Percentiles rank a stretch among this genome's conserved stretches.
Evolutionary conservation across 257 asterid species (phyloP).

Genomic region (Mentha longifolia): DNA sequence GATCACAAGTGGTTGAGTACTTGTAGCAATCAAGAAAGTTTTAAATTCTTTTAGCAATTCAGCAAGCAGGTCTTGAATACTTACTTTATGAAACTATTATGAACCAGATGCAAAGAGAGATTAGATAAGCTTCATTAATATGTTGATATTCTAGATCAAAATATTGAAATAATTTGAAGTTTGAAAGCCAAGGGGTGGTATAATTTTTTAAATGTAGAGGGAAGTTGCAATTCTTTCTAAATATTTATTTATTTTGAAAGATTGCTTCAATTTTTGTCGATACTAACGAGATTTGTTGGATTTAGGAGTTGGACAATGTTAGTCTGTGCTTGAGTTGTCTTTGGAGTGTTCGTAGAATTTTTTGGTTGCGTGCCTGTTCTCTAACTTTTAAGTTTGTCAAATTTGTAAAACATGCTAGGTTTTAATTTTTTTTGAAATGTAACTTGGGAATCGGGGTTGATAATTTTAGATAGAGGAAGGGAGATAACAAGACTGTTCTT

Average conservation of each 20-base stretch:
- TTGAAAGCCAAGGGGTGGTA: no score
- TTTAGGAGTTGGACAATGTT: background rate
- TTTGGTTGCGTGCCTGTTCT: no score
- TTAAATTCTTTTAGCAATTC: background rate
- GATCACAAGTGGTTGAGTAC: slow-evolving; percentile 2
- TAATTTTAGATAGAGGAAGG: background rate
- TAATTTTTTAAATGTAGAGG: background rate
- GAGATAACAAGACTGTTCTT: background rate
- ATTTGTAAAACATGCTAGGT: background rate
- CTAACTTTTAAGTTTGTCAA: no score
- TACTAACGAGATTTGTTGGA: background rate
- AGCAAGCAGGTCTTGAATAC: background rate
- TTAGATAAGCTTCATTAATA: background rate
- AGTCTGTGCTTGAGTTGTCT: background rate
- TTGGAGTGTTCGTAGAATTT: background rate
- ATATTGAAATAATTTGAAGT: background rate
- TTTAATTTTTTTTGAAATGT: background rate
- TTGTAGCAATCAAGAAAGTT: background rate
- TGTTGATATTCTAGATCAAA: background rate
- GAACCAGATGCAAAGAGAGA: slow-evolving; percentile 2
- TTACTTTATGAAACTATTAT: background rate
- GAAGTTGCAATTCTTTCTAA: background rate
- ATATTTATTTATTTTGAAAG: background rate
- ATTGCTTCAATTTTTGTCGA: background rate
- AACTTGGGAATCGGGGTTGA: background rate